Evolutionary conservation across 108 stramenopile genomes (phyloP).

Genomic region (Cyclostephanos invisitatus): DNA sequence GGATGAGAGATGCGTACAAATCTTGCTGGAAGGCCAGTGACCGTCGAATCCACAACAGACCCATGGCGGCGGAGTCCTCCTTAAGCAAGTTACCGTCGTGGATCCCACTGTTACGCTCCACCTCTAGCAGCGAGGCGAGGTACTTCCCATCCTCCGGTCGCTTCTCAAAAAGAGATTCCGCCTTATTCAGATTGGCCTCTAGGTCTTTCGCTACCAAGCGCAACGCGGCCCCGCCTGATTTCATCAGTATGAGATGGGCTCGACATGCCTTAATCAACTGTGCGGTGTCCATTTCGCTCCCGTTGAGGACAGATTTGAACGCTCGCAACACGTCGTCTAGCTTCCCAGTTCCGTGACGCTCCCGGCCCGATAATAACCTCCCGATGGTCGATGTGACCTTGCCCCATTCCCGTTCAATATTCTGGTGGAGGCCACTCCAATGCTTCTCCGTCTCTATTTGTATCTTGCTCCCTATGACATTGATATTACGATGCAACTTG

Average conservation of each 20-base stretch:
- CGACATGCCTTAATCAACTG: constrained; percentile 56
- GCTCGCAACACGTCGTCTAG: constrained; percentile 38
- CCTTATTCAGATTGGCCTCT: constrained; percentile 54
- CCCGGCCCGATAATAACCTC: constrained; percentile 6
- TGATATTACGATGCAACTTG: constrained; percentile 15
- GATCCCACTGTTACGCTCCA: constrained; percentile 43
- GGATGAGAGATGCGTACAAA: constrained; percentile 49
- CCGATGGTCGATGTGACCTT: constrained; percentile 20
- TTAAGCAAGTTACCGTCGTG: constrained; percentile 48
- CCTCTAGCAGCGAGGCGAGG: constrained; percentile 31
- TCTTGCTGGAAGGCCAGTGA: constrained; percentile 58
- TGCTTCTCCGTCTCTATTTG: constrained; percentile 28
- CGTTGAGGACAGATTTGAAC: constrained; percentile 42
- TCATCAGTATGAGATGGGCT: constrained; percentile 42
- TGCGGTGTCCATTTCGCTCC: constrained; percentile 41
- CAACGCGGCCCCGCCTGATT: constrained; percentile 41
- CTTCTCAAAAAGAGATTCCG: constrained; percentile 35
- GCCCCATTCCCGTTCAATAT: constrained; percentile 20
- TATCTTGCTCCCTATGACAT: constrained; percentile 22
- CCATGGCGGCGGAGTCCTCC: constrained; percentile 64
- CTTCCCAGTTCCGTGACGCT: constrained; percentile 1
- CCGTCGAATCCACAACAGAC: constrained; percentile 68
- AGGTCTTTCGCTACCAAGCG: constrained; percentile 56
- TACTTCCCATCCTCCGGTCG: constrained; percentile 15
- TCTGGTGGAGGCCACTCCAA: constrained; percentile 21